Base-by-base conservation (phyloP, 306 rosid species). In the Vachellia pachyceras region DNA sequence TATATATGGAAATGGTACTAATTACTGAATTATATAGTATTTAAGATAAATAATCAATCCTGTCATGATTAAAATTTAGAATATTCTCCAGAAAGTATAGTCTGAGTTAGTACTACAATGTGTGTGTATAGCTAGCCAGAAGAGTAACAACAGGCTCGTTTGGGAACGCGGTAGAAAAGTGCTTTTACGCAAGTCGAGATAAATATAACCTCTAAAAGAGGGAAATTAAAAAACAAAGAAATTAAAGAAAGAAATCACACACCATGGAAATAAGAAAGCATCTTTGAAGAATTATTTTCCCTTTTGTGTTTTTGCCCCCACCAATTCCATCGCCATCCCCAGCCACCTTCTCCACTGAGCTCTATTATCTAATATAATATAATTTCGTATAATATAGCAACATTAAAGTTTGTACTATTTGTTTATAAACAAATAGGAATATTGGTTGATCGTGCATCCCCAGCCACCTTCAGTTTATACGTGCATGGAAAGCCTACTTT, bases 281-380 rank as follows among this genome's bases (percentile, higher is more conserved):
- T 61, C 68, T 25, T 61, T 61, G 39, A 61, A 64, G 20, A 64
- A 64, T 18, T 7, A 64, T 64, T 64, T 35, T 15, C 44, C 3
- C 9, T 63, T 63, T 61, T 29, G 68, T 63, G 41, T 57, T 57
- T 20, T 7, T 10, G 65, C 36, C 44, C 69, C 69, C 69, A 64
- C 69, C 69, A 33, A 35, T 64, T 14, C 69, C 11, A 35, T 33
- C 69, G 2, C 69, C 20, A 33, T 64, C 69, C 69, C n/a, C n/a
- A 29, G 69, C 20, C 69, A 15, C 69, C 69, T 15, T 35, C 69
- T 13, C 68, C 68, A 61, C 68, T 29, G 18, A 61, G 22, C 69
- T 44, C 40, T 35, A 64, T 35, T 33, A 14, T 33, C 35, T 58
- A n/a, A 7, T 7, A 18, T 55, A 55, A 54, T 54, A 54, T 17